Base-by-base conservation (phyloP, 331 rosid species). In the Quercus tomentella region DNA sequence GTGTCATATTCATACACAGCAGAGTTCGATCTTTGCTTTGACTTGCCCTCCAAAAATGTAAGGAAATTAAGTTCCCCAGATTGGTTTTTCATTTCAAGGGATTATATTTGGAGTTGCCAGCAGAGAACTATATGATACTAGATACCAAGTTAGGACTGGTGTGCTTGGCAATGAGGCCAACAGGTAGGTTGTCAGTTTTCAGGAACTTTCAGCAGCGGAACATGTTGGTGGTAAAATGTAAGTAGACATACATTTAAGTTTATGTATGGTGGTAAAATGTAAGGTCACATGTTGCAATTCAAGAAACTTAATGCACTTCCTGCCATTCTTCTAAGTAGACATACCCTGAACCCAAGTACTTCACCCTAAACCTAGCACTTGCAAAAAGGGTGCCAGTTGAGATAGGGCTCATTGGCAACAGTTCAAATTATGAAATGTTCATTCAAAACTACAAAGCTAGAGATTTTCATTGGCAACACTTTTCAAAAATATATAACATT, bases 251-350 rank as follows among this genome's bases (percentile, higher is more conserved):
- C 33, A 26, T 26, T 26, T 26, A 26, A 28, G 70, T 63, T 63
- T 28, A 63, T 33, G 30, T 10, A 1, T 63, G 10, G 12, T 1
- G 0, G 70, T 16, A 63, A 63, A 26, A 62, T 25, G 5, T 62
- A 26, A 20, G 22, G 20, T 63, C 70, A 60, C 67, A 60, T 60
- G 20, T 52, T 72, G 66, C 10, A 79, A 51, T 56, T 75, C 31
- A 41, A 16, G 57, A 45, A 73, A 68, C 30, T 63, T 57, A 56
- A 43, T 28, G 76, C 81, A 66, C 7, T 75, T 69, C 25, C 71
- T 62, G 22, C 61, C 76, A 70, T 61, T 37, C 68, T 31, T 61
- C 56, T 17, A 80, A 43, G 83, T 49, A 56, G 76, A 43, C 5
- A 21, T n/a, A 20, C 62, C 33, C 6, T 31, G 1, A 31, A 31